These are phyloP conservation scores for Nannochloropsis granulata DNA, from an alignment of 108 stramenopile species.

Conservation along the genomic window DNA sequence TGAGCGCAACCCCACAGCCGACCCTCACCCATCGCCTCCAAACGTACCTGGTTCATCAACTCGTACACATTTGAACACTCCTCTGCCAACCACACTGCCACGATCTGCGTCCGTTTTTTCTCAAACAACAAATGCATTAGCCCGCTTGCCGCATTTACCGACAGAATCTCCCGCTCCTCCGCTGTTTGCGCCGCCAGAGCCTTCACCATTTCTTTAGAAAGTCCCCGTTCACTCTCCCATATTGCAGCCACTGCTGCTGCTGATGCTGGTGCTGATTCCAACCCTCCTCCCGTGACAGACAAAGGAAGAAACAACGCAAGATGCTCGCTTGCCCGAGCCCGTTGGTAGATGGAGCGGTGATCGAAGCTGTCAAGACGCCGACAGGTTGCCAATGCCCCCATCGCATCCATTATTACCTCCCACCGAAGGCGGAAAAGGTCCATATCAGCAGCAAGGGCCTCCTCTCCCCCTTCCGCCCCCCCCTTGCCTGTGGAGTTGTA, in stretches of 20 bases:
- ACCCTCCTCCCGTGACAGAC: not conserved
- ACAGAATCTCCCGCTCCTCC: not conserved
- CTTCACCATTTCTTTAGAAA: not conserved
- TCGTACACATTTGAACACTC: not conserved
- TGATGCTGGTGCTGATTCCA: not conserved
- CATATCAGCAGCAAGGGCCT: not conserved
- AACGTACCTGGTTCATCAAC: not conserved
- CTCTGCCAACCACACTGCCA: not conserved
- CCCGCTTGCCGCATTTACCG: not conserved
- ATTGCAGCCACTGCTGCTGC: too few relatives aligned
- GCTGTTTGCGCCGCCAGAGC: not conserved
- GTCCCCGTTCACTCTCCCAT: not conserved
- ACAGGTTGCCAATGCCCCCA: not conserved
- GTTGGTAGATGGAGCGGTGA: not conserved
- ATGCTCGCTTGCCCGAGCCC: not conserved
- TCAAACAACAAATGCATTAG: not conserved
- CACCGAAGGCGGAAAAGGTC: not conserved
- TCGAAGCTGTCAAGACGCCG: not conserved
- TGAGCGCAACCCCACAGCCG: too few relatives aligned
- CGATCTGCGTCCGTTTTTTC: not conserved
- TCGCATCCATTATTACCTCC: not conserved
- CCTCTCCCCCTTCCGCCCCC: not conserved
- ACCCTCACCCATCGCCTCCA: too few relatives aligned
- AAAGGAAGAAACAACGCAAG: not conserved
- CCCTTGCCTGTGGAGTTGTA: not conserved